Evolutionary conservation across 2,329 filamentous ascomycete genomes (phyloP), one percentile per base, ranked within the genome.

Genomic region (Xylariaceae sp.): DNA sequence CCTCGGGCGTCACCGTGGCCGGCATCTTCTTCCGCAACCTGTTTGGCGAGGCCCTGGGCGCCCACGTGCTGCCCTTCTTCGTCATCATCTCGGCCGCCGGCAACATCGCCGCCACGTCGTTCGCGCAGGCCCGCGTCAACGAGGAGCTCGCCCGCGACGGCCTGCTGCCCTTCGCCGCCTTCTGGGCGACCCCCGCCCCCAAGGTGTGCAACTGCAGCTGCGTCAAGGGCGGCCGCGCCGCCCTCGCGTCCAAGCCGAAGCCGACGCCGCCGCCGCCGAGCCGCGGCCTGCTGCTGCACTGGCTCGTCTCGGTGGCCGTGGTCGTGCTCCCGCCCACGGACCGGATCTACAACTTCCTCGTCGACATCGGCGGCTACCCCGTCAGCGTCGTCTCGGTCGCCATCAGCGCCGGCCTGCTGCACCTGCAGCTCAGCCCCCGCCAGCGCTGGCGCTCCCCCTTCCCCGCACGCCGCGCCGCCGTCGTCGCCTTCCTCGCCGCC

Each of bases 11-110:
- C 15, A 65, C 74, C 2, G 65, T 75, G 3, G 74, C 73, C 0
- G 72, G 69, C 0, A 60, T 65, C 4, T 75, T 77, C 53, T 77
- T 79, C 56, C 63, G 66, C 38, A 75, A 76, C 41, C 56, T 72
- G 22, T 70, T 72, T 39, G 68, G 68, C 6, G 42, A 54, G 32
- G 38, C 39, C 15, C 59, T 61, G 8, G 60, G 56, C 3, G 64
- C 64, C 30, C 58, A 61, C 18, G 60, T 65, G 0, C 55, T 71
- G 1, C 57, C 58, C 44, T 53, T 65, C 11, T 65, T 68, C 33
- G 59, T 70, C 23, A 61, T 65, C 12, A 49, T 70, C 2, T 65
- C 61, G 0, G 65, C 63, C 9, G 64, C 67, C 19, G 65, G 65
- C 12, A 69, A 68, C 39, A 65, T 71, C 25, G 56, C 67, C 11